Evolutionary conservation across 805 yeast species (phyloP), one percentile per base, ranked within the genome.

Genomic region (Diddensiella transvaalensis): DNA sequence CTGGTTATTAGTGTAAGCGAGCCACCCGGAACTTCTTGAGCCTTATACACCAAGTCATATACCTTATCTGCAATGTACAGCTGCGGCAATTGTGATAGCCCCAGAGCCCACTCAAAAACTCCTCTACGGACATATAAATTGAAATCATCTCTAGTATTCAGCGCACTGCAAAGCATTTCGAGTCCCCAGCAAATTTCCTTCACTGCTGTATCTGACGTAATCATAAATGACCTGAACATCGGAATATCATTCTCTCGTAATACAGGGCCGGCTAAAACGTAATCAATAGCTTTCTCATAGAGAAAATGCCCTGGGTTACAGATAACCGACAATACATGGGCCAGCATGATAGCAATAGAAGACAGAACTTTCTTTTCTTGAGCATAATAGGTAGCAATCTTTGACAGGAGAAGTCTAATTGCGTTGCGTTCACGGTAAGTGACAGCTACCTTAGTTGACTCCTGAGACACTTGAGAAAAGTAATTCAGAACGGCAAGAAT

Each of bases 261-360:
- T 2, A 58, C 46, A 3, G 87, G 82, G 33, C 78, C 77, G 3
- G 78, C 67, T 32, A 87, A 67, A 8, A 89, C 72, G 75, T 81
- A 87, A 50, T 83, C 76, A 57, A 74, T 79, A 0, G 80, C 78
- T 55, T 79, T 79, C 53, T 89, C 96, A 63, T 83, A 86, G 18
- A 91, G 63, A 56, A 74, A 75, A 53, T 87, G 91, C 0, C 82
- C 79, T 0, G 97, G 96, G 52, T 82, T 79, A 3, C 73, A 63
- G 49, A 87, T 62, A 1, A 87, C 70, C 2, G 79, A 76, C 3
- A 80, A 67, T 33, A 88, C 61, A 44, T 77, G 74, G 0, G 87
- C 76, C 35, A 82, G 64, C 47, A 79, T 61, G 15, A 72, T 67
- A 66, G 84, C 77, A n/a, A 82, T 68, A 15, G 83, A 53, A 2